Percentiles rank a stretch among this genome's conserved stretches.
Evolutionary conservation across 805 yeast genomes (phyloP).

Genomic region (Zygosaccharomyces lentus): DNA sequence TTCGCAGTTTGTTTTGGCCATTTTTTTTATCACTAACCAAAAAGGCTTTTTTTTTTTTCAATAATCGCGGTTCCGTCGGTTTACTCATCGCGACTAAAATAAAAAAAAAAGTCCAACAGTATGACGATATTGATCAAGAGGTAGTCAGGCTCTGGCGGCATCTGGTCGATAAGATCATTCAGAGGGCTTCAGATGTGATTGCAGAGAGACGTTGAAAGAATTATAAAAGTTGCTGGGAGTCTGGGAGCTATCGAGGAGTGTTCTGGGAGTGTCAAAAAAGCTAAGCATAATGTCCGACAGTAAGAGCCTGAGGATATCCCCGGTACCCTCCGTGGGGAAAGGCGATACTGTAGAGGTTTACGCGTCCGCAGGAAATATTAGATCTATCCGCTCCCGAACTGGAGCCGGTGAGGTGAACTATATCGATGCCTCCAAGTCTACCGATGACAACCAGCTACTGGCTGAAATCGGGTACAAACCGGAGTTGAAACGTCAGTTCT

Average conservation of each 20-base stretch:
- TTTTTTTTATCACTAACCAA: neutral
- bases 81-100: neutral
- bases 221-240: neutral
- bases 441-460: conserved; percentile 29
- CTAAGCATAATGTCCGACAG: conserved; percentile 1
- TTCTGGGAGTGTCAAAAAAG: neutral
- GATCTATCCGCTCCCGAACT: conserved; percentile 9
- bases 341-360: conserved; percentile 9
- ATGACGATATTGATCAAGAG: neutral
- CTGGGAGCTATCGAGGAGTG: neutral
- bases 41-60: neutral
- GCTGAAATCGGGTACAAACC: conserved; percentile 66
- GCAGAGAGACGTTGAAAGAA: too few species aligned
- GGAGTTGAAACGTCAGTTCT: conserved; percentile 59
- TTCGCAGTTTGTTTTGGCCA: neutral
- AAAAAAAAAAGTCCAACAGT: neutral
- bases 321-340: conserved; percentile 8
- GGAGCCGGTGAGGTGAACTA: conserved; percentile 20
- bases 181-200: neutral
- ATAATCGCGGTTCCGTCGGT: conserved; percentile 4
- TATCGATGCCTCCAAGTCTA: conserved; percentile 25
- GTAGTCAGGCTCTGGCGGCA: neutral
- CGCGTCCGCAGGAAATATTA: conserved; percentile 6
- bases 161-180: neutral
- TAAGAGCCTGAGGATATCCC: conserved; percentile 5